Percentiles rank a stretch among this genome's conserved stretches.
These are phyloP conservation scores for Neoboletus brunneissimus DNA, from an alignment of 768 basidiomycete genomes.

Conservation along the genomic window DNA sequence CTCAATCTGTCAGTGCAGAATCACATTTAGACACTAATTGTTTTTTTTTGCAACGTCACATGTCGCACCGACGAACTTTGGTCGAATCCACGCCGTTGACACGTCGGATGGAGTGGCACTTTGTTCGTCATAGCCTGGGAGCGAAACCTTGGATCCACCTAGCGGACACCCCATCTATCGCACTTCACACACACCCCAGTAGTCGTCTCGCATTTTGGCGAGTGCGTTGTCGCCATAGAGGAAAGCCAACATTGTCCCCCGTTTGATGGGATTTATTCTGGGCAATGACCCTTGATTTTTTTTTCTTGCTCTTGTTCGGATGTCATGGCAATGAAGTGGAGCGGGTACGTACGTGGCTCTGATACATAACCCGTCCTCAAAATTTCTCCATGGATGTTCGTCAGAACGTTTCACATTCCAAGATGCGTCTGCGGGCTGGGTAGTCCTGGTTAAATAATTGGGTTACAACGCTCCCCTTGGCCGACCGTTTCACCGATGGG, in stretches of 20 bases:
- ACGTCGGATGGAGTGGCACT: background rate
- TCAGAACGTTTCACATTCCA: background rate
- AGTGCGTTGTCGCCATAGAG: background rate
- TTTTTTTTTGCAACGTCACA: background rate
- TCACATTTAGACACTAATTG: no score
- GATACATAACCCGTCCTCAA: background rate
- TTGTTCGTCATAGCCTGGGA: no score
- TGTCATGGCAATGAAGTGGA: background rate
- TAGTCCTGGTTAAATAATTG: no score
- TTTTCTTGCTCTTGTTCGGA: background rate
- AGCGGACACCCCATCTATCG: background rate
- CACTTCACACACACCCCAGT: background rate
- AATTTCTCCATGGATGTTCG: background rate
- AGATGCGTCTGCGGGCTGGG: background rate
- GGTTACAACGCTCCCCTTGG: no score
- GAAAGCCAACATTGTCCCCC: background rate
- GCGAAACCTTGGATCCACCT: no score
- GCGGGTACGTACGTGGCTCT: background rate
- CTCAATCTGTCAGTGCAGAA: no score
- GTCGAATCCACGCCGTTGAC: background rate
- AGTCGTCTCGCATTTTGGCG: background rate
- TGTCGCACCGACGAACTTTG: background rate
- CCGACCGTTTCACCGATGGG: no score
- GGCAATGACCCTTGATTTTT: background rate
- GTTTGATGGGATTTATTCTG: background rate